A percentile compares a stretch with the other conserved stretches of the same genome.
These are phyloP conservation scores for Carex arenaria DNA, from an alignment of 202 grass and related monocot genomes.

Conservation along the genomic window DNA sequence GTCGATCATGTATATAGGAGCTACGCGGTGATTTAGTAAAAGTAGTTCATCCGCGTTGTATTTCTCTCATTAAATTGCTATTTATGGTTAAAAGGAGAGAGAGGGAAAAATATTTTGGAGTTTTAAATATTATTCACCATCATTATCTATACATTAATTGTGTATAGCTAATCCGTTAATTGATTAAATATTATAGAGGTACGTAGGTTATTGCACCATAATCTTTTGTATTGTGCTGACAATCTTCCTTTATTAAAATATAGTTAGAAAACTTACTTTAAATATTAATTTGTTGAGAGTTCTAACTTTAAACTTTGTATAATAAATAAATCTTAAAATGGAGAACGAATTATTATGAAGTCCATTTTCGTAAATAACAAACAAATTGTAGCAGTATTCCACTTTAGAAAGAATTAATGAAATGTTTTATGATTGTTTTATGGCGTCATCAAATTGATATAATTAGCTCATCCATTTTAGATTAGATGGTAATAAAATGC, in stretches of 20 bases:
- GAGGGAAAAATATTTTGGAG: neutral
- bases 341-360: neutral
- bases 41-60: neutral
- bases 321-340: neutral
- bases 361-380: neutral
- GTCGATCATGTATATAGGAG: neutral
- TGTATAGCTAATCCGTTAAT: neutral
- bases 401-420: too few relatives aligned
- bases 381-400: neutral
- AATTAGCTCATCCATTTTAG: neutral
- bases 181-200: neutral
- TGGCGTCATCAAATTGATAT: neutral
- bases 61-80: conserved; percentile 24
- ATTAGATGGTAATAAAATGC: neutral
- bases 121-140: neutral
- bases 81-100: conserved; percentile 2
- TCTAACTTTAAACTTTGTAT: neutral
- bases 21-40: conserved; percentile 7
- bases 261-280: neutral
- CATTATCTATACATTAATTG: neutral
- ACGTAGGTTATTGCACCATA: neutral
- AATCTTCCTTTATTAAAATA: neutral
- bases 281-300: neutral
- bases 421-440: neutral
- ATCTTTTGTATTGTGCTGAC: neutral